These are phyloP conservation scores for Fusarium miscanthi DNA, from an alignment of 2,329 filamentous ascomycete genomes.

Conservation along the genomic window DNA sequence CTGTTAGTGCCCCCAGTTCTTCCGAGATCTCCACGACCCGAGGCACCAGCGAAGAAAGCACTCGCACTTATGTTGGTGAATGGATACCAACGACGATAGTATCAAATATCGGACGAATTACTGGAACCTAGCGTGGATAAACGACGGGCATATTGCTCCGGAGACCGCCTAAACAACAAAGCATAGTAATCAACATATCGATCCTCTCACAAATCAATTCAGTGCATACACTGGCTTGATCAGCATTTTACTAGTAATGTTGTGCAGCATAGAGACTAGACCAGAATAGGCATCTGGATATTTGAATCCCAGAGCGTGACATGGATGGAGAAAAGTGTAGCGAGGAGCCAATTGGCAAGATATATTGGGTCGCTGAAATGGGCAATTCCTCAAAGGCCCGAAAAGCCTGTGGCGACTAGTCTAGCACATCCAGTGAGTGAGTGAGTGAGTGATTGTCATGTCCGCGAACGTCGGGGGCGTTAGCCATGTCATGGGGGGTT, in stretches of 20 bases:
- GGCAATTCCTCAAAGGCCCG: not conserved
- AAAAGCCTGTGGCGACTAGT: not conserved
- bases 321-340: not conserved
- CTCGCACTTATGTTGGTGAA: not conserved
- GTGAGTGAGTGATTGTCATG: not conserved
- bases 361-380: not conserved
- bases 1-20: not conserved
- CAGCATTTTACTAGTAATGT: slow-evolving; percentile 9
- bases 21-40: not conserved
- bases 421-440: not conserved
- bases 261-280: slow-evolving; percentile 17
- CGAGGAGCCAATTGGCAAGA: not conserved
- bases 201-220: not conserved
- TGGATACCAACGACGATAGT: not conserved
- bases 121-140: not conserved
- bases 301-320: not conserved
- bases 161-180: not conserved
- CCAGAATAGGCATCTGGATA: slow-evolving; percentile 38
- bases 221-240: slow-evolving; percentile 15
- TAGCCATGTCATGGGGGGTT: slow-evolving; percentile 3
- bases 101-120: not conserved
- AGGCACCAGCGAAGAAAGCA: not conserved
- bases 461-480: not conserved
- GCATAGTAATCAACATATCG: not conserved
- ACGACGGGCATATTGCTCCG: not conserved